These are phyloP conservation scores for Jatropha podagrica DNA, from an alignment of 441 rosid species.

Conservation along the genomic window DNA sequence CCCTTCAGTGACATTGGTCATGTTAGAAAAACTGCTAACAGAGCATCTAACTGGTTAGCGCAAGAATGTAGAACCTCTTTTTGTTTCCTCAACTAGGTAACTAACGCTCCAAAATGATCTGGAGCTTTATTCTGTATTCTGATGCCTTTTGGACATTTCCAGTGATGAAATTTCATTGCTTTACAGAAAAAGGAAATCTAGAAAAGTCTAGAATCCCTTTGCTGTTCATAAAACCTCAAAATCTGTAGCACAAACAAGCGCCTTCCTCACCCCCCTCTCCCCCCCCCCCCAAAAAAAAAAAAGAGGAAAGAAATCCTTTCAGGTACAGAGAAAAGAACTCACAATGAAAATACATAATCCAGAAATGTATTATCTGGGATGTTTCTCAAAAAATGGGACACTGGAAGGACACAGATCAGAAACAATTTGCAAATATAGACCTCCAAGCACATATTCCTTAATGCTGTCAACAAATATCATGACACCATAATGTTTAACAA, in stretches of 20 bases:
- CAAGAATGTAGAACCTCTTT: neutral
- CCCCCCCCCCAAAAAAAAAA: too few relatives aligned
- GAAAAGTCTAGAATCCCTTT: neutral
- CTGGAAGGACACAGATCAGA: neutral
- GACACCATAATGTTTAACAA: neutral
- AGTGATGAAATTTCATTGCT: neutral
- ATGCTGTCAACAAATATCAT: neutral
- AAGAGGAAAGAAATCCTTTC: neutral
- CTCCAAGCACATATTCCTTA: neutral
- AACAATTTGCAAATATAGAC: neutral
- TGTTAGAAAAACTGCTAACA: neutral
- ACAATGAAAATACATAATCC: neutral
- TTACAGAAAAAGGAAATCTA: neutral
- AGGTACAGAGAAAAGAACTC: neutral
- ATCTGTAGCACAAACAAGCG: too few relatives aligned
- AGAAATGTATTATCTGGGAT: neutral
- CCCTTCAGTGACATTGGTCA: too few relatives aligned
- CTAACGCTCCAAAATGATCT: neutral
- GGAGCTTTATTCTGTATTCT: neutral
- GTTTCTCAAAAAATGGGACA: neutral
- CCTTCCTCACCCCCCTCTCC: too few relatives aligned
- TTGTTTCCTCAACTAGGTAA: neutral
- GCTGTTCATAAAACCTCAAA: neutral
- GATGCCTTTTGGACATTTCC: neutral
- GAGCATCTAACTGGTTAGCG: neutral